Conservation (phyloP, 345 rosid species). For the Abelmoschus esculentus region DNA sequence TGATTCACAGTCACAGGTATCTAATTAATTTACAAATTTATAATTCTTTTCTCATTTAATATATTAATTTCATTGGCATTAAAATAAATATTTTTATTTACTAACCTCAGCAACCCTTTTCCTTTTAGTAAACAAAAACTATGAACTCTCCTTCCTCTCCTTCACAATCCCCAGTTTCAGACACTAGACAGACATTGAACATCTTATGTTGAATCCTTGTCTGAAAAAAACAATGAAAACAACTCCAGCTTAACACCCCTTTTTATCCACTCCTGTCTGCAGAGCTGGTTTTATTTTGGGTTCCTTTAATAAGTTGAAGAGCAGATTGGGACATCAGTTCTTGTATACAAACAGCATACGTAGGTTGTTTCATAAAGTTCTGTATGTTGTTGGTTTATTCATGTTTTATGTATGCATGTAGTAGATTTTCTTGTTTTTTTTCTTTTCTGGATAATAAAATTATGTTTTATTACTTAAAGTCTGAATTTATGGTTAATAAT, state of each 20-base stretch:
- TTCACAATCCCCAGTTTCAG: slow-evolving; percentile 1
- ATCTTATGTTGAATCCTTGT: background rate
- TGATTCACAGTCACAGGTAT: background rate
- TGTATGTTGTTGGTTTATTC: no score
- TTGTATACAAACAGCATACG: background rate
- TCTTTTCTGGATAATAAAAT: background rate
- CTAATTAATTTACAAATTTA: no score
- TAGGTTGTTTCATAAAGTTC: background rate
- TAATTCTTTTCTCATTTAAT: no score
- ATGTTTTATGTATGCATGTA: background rate
- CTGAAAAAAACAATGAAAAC: background rate
- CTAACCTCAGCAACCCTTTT: background rate
- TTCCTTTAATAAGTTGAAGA: background rate
- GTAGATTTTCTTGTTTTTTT: background rate
- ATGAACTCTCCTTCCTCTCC: background rate
- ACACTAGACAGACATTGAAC: background rate
- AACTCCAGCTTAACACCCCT: background rate
- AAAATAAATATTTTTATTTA: no score
- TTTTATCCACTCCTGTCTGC: background rate
- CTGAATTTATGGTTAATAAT: background rate
- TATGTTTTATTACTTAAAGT: no score
- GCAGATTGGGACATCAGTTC: background rate
- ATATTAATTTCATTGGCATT: no score
- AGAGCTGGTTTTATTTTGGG: background rate
- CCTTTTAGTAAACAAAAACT: background rate